Evolutionary conservation across 169 alveolate genomes (phyloP), one percentile per base, ranked within the genome.

Genomic region (Cryptosporidium sp.): DNA sequence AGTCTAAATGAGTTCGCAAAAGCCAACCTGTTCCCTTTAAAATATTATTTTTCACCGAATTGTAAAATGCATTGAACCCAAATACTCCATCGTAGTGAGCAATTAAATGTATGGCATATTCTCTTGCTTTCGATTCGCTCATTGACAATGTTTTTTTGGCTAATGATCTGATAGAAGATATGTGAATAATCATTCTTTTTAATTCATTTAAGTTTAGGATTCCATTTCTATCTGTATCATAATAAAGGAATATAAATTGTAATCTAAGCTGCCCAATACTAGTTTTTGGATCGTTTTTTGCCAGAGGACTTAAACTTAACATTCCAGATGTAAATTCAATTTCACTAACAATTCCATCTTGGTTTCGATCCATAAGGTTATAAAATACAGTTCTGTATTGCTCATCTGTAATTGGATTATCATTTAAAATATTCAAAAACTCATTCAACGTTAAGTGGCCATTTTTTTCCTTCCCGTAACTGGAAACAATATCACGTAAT

Each of bases 181-280:
- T 71, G 69, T 80, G 93, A 43, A 67, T 26, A 41, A 87, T 31
- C 67, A 87, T 65, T 67, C 80, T 68, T 31, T 71, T 67, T 29
- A 71, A 29, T 67, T 87, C 93, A 61, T 87, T 74, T 68, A 87
- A 68, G 55, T 68, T 85, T 26, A 87, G 68, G 21, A 69, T 26
- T 3, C 93, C 93, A 74, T 87, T 87, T 29, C 91, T 59, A 45
- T 87, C 87, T 39, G 71, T 70, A 55, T 87, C 93, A 65, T 74
- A 87, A 85, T 87, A 87, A 16, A 87, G 86, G 68, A 87, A 87
- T 0, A 87, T 80, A 33, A 87, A 87, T 75, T 87, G 93, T 58
- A 87, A 67, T 29, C 93, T 71, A 55, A 87, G 73, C 75, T 74
- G 84, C 6, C 91, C 91, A 35, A 69, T 74, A 80, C 74, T 80